Percentiles rank a stretch among this genome's conserved stretches.
Evolutionary conservation across 2,329 filamentous ascomycete genomes (phyloP).

Genomic region (Botrytis fragariae): DNA sequence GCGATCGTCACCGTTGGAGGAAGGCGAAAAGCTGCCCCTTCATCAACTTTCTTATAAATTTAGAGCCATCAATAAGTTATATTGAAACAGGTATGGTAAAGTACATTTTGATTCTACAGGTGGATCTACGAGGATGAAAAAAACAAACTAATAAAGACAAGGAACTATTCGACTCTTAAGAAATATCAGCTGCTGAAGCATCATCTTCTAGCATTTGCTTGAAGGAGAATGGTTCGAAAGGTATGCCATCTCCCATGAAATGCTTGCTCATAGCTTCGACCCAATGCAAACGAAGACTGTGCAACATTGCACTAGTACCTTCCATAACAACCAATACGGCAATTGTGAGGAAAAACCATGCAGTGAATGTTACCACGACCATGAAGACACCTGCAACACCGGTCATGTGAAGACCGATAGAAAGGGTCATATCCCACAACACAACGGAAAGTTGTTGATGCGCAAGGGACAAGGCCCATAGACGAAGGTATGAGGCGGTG

Average conservation of each 20-base stretch:
- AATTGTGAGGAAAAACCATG: slow-evolving; percentile 86
- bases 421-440: slow-evolving; percentile 94
- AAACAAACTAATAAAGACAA: slow-evolving; percentile 21
- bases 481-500: slow-evolving; percentile 95
- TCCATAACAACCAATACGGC: slow-evolving; percentile 90
- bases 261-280: slow-evolving; percentile 98
- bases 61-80: not conserved
- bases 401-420: slow-evolving; percentile 65
- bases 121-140: slow-evolving; percentile 26
- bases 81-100: slow-evolving; percentile 16
- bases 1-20: not conserved
- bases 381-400: slow-evolving; percentile 72
- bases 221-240: slow-evolving; percentile 89
- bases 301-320: slow-evolving; percentile 92
- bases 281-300: slow-evolving; percentile 89
- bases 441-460: slow-evolving; percentile 97
- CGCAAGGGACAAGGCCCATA: slow-evolving; percentile 95
- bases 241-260: slow-evolving; percentile 84
- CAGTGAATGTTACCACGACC: slow-evolving; percentile 76
- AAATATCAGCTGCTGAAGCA: slow-evolving; percentile 55
- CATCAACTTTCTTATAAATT: not conserved
- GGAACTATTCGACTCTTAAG: slow-evolving; percentile 25
- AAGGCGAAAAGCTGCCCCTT: not conserved
- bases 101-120: slow-evolving; percentile 33
- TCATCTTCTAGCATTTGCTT: slow-evolving; percentile 81